Base-by-base conservation (phyloP, 2,329 filamentous ascomycete species). In the Cadophora gregata region DNA sequence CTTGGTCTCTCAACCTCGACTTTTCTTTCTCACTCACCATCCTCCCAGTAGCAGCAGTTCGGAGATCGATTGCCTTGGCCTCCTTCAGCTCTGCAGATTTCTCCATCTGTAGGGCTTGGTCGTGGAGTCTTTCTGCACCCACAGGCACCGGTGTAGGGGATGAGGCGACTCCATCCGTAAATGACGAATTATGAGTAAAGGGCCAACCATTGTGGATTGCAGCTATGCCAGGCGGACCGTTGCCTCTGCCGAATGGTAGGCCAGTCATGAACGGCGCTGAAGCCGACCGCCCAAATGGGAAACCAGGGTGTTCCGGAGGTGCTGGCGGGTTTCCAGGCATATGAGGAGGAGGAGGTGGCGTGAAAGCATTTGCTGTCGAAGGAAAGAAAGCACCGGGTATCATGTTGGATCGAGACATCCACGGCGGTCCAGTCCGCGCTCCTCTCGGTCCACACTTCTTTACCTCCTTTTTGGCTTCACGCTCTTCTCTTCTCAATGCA, bases 381-480 rank as follows among this genome's bases (percentile, higher is more conserved):
- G 59, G 25, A 31, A 31, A 27, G 25, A 45, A 55, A 63, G 36
- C 12, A 24, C 48, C 48, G 1, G 48, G 61, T 21, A 53, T 21
- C 50, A 38, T 42, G 33, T 48, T 58, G 50, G 61, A 29, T 24
- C 48, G 31, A 16, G 48, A 25, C 58, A 66, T 62, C 50, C 36
- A 62, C 7, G 45, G 45, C 4, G 59, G 58, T 21, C 56, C 31
- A 47, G 45, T 59, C 21, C 51, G 25, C 19, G 4, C 51, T 60
- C 55, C 51, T 62, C 53, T 62, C 2, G 29, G 47, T 33, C 27
- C 65, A 55, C 60, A 56, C 65, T 74, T 75, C 2, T 75, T 71
- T 51, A 77, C 74, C 27, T 74, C 77, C 62, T 75, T 79, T 10
- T 73, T 72, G 1, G 78, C 75, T 63, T 73, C 78, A 55, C 74